A percentile compares a stretch with the other conserved stretches of the same genome.
These are phyloP conservation scores for Phialophora verrucosa DNA, from an alignment of 2,329 filamentous ascomycete species.

Conservation along the genomic window DNA sequence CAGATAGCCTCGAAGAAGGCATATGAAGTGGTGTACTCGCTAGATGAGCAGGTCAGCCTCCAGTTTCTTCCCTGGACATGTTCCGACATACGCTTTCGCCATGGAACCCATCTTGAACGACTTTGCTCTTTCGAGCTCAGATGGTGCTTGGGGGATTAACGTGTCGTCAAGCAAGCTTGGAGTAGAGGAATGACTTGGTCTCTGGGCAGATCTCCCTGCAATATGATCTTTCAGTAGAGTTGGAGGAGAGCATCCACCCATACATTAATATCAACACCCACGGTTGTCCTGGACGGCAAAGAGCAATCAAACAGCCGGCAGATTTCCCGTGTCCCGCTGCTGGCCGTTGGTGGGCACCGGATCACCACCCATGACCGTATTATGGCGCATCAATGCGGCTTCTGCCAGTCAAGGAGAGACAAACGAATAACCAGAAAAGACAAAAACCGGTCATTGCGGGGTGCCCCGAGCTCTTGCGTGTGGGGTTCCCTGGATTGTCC, in stretches of 20 bases:
- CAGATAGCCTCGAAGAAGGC: constrained; percentile 83
- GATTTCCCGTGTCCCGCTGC: constrained; percentile 10
- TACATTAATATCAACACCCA: constrained; percentile 8
- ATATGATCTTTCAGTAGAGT: neutral
- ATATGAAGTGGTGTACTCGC: constrained; percentile 71
- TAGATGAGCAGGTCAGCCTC: constrained; percentile 21
- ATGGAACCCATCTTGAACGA: constrained; percentile 29
- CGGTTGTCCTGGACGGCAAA: constrained; percentile 4
- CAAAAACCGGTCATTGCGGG: neutral
- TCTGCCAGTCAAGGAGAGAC: constrained; percentile 6
- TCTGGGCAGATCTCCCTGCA: neutral
- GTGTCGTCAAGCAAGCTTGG: neutral
- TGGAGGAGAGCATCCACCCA: neutral
- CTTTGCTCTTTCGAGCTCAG: neutral
- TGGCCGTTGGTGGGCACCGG: neutral
- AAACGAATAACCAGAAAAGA: constrained; percentile 9
- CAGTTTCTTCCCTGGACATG: neutral
- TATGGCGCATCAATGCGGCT: constrained; percentile 17
- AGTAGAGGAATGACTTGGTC: neutral
- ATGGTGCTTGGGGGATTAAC: neutral
- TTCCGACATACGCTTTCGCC: constrained; percentile 23
- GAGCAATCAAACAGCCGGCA: neutral
- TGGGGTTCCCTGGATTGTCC: neutral
- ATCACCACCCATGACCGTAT: neutral
- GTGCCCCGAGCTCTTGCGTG: neutral